These are phyloP conservation scores for Eremothecium gossypii DNA, from an alignment of 1,139 yeast genomes.

Conservation along the genomic window DNA sequence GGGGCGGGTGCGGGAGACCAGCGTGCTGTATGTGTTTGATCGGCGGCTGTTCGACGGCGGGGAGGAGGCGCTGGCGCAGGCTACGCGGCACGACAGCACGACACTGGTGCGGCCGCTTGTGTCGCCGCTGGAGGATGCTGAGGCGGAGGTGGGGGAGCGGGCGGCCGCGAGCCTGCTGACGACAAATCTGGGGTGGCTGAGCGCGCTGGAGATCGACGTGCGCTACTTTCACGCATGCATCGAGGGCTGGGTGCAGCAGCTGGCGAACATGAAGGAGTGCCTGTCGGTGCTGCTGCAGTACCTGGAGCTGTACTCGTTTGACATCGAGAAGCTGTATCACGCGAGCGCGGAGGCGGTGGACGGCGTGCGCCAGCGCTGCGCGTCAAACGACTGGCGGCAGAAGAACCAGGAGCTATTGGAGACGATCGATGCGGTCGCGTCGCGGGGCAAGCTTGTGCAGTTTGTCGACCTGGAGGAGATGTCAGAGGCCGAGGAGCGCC, in stretches of 20 bases:
- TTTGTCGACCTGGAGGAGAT: slow-evolving; percentile 27
- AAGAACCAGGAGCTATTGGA: slow-evolving; percentile 30
- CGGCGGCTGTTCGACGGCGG: slow-evolving; percentile 38
- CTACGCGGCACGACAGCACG: slow-evolving; percentile 9
- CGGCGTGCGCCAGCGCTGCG: slow-evolving; percentile 39
- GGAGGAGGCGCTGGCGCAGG: slow-evolving; percentile 14
- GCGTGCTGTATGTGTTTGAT: slow-evolving; percentile 52
- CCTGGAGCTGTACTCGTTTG: slow-evolving; percentile 42
- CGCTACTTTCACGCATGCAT: slow-evolving; percentile 29
- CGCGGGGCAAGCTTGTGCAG: slow-evolving; percentile 21
- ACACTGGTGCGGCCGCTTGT: slow-evolving; percentile 36
- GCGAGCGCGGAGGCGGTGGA: slow-evolving; percentile 41
- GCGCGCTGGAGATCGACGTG: slow-evolving; percentile 41
- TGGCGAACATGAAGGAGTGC: slow-evolving; percentile 39
- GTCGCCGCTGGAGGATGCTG: slow-evolving; percentile 34
- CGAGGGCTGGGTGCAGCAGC: slow-evolving; percentile 21
- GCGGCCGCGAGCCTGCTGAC: slow-evolving; percentile 31
- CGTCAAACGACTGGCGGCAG: slow-evolving; percentile 41
- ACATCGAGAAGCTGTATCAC: slow-evolving; percentile 45
- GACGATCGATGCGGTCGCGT: slow-evolving; percentile 30
- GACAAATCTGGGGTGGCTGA: slow-evolving; percentile 45
- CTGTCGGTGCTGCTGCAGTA: slow-evolving; percentile 52
- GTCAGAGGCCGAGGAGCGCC: slow-evolving; percentile 22
- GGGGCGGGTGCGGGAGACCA: slow-evolving; percentile 8
- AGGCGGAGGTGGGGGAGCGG: slow-evolving; percentile 12